Conservation (phyloP, 2,329 filamentous ascomycete genomes). For the Acephala macrosclerotiorum region DNA sequence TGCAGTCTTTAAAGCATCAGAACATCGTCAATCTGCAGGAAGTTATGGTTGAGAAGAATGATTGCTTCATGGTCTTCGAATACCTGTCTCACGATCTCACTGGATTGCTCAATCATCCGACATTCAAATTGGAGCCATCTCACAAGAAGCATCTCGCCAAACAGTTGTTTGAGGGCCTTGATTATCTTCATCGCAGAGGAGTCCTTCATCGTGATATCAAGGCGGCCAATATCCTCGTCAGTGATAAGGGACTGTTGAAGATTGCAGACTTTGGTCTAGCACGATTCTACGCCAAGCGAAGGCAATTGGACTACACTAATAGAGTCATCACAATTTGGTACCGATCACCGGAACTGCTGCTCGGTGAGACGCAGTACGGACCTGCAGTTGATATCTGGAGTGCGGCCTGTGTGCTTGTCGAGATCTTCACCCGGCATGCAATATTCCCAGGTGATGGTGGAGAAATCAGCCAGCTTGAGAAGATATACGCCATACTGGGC, state of each 20-base stretch:
- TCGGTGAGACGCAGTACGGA: slow-evolving; percentile 90
- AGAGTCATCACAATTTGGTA: slow-evolving; percentile 99
- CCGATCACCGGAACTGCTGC: slow-evolving; percentile 85
- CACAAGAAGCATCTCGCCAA: slow-evolving; percentile 94
- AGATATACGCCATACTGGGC: slow-evolving; percentile 92
- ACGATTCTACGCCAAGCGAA: slow-evolving; percentile 92
- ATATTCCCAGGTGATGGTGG: slow-evolving; percentile 96
- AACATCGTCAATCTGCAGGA: slow-evolving; percentile 87
- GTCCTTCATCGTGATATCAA: slow-evolving; percentile 98
- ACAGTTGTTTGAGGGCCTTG: slow-evolving; percentile 91
- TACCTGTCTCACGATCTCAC: slow-evolving; percentile 97
- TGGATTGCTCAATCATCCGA: slow-evolving; percentile 91
- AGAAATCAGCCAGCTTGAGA: slow-evolving; percentile 95
- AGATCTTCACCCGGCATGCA: slow-evolving; percentile 92
- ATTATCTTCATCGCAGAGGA: slow-evolving; percentile 92
- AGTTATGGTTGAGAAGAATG: slow-evolving; percentile 98
- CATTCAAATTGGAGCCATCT: slow-evolving; percentile 81
- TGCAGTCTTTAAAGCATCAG: slow-evolving; percentile 83
- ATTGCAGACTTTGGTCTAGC: slow-evolving; percentile 96
- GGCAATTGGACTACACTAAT: slow-evolving; percentile 95
- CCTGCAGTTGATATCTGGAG: slow-evolving; percentile 96
- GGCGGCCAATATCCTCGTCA: slow-evolving; percentile 95
- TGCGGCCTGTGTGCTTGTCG: slow-evolving; percentile 93
- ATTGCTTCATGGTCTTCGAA: slow-evolving; percentile 99
- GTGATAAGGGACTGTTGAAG: slow-evolving; percentile 87